These are phyloP conservation scores for Pleurotus djamor DNA, from an alignment of 768 basidiomycete species.

Conservation along the genomic window DNA sequence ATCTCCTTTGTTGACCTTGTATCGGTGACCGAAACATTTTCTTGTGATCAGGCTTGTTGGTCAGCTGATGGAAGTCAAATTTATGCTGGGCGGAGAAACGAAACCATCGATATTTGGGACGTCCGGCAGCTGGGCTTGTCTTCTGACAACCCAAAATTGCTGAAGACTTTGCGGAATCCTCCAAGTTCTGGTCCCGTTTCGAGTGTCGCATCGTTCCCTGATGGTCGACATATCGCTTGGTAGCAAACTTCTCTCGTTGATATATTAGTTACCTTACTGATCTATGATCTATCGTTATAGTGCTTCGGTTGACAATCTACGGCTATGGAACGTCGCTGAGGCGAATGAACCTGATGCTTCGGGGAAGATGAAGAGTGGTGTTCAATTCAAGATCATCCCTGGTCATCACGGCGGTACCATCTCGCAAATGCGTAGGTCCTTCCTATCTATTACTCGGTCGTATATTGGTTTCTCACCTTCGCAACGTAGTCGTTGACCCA, in stretches of 20 bases:
- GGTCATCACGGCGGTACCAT: constrained; percentile 95
- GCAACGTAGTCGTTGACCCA: constrained; percentile 74
- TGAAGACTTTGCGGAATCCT: constrained; percentile 86
- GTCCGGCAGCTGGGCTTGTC: constrained; percentile 78
- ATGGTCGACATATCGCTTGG: constrained; percentile 90
- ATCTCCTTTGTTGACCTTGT: not conserved
- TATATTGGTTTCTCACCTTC: not conserved
- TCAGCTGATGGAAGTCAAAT: constrained; percentile 85
- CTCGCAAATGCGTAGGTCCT: constrained; percentile 83
- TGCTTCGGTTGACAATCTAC: constrained; percentile 90
- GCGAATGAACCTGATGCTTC: constrained; percentile 64
- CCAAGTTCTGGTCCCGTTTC: constrained; percentile 88
- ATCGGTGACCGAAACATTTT: not conserved
- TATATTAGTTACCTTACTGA: no score
- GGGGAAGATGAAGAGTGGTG: constrained; percentile 62
- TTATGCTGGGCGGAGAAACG: constrained; percentile 88
- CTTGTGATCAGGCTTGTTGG: constrained; percentile 79
- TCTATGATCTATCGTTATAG: constrained; percentile 37
- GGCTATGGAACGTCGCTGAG: constrained; percentile 90
- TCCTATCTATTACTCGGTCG: not conserved
- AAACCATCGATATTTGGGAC: constrained; percentile 93
- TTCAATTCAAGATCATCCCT: constrained; percentile 92
- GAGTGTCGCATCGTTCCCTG: constrained; percentile 89
- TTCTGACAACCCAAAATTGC: constrained; percentile 64
- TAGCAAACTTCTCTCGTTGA: no score